These are phyloP conservation scores for Aspergillus glaucus DNA, from an alignment of 2,329 filamentous ascomycete species.

Conservation along the genomic window DNA sequence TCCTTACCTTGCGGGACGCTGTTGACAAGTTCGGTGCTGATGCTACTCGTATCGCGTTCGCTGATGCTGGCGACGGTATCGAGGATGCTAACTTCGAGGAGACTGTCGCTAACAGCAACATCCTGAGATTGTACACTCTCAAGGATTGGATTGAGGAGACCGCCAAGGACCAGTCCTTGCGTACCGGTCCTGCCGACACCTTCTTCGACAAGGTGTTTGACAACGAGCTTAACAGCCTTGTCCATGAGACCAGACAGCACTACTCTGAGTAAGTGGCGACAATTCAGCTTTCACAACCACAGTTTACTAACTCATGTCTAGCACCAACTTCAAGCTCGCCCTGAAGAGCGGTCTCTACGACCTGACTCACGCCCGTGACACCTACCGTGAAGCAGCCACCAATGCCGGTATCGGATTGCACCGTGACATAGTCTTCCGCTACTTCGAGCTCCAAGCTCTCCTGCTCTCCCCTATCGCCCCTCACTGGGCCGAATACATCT, in stretches of 20 bases:
- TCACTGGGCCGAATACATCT: conserved; percentile 92
- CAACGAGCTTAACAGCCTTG: conserved; percentile 83
- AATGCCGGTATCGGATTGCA: conserved; percentile 81
- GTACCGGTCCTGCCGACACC: conserved; percentile 65
- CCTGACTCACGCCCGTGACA: conserved; percentile 79
- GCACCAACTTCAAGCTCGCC: conserved; percentile 77
- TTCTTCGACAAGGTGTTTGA: conserved; percentile 87
- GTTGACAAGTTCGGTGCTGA: conserved; percentile 92
- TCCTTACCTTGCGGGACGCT: conserved; percentile 81
- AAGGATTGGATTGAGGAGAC: conserved; percentile 91
- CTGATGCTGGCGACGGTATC: conserved; percentile 89
- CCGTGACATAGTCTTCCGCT: conserved; percentile 68
- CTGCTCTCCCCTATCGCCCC: conserved; percentile 79
- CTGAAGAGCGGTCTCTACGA: conserved; percentile 84
- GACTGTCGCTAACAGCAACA: conserved; percentile 83
- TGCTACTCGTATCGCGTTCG: conserved; percentile 81
- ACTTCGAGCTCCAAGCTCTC: conserved; percentile 79
- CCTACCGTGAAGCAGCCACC: conserved; percentile 76
- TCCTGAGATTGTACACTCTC: conserved; percentile 74
- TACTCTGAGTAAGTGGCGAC: conserved; percentile 58
- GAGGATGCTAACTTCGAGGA: conserved; percentile 98
- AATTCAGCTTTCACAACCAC: neutral
- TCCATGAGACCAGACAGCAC: conserved; percentile 69
- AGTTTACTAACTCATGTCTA: conserved; percentile 19
- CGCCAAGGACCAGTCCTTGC: conserved; percentile 65